Percentiles rank a stretch among this genome's conserved stretches.
Conservation (phyloP, 208 protist species). For the Trypanosoma cruzi region DNA sequence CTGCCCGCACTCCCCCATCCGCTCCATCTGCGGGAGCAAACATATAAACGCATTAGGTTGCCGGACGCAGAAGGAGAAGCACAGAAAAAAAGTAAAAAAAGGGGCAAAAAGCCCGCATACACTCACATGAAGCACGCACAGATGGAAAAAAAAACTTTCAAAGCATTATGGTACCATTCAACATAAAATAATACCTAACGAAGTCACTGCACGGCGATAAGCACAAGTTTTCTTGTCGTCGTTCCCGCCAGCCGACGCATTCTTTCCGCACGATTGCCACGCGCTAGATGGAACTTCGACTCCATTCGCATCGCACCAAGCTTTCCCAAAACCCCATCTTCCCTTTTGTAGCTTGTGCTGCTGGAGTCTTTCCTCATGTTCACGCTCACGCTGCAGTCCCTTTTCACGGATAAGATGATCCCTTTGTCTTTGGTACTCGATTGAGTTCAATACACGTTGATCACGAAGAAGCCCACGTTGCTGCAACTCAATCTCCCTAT, state of each 20-base stretch:
- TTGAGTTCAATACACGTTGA: conserved; percentile 9
- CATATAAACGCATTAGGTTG: too few species aligned
- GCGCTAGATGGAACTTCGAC: background rate
- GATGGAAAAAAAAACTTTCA: background rate
- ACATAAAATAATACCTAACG: background rate
- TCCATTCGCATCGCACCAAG: background rate
- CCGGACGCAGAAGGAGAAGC: too few species aligned
- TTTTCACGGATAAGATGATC: conserved; percentile 7
- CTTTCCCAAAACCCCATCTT: background rate
- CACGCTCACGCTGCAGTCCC: conserved; percentile 3
- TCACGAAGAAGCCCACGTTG: conserved; percentile 16
- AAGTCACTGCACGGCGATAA: background rate
- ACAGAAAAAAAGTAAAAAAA: too few species aligned
- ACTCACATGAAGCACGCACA: background rate
- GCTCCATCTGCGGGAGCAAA: too few species aligned
- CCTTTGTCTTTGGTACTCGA: conserved; percentile 12
- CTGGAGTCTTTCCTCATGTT: conserved; percentile 5
- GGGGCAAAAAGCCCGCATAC: background rate
- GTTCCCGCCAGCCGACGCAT: too few species aligned
- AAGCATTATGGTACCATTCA: too few species aligned
- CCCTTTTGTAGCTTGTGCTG: conserved; percentile 3
- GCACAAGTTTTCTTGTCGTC: too few species aligned
- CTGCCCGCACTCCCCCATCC: too few species aligned
- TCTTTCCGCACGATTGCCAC: background rate
- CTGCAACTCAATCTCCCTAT: conserved; percentile 13